Evolutionary conservation across 768 basidiomycete species (phyloP).

Genomic region (Lactarius quietus): DNA sequence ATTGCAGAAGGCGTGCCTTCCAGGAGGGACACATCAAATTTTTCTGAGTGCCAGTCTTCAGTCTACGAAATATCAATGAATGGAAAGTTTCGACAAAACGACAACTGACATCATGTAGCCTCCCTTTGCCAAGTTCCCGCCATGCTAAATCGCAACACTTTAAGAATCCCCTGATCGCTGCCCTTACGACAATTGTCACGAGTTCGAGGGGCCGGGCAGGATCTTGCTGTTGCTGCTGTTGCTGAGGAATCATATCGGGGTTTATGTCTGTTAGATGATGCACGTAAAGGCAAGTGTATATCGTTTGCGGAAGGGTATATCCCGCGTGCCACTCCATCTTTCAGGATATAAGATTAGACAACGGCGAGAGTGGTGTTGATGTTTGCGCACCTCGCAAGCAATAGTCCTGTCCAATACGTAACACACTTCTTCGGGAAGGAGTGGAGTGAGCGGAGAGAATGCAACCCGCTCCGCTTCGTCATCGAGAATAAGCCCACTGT

Average conservation of each 20-base stretch:
- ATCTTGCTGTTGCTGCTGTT: conserved; percentile 34
- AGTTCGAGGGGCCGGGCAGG: conserved; percentile 55
- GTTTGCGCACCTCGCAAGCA: conserved; percentile 65
- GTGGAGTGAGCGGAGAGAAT: conserved; percentile 60
- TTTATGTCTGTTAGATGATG: conserved; percentile 61
- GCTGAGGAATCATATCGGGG: conserved; percentile 44
- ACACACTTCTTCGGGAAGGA: conserved; percentile 79
- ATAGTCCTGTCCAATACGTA: conserved; percentile 82
- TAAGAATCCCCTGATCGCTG: conserved; percentile 62
- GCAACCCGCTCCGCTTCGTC: conserved; percentile 39
- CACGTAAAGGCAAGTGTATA: conserved; percentile 74
- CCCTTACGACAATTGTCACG: conserved; percentile 62
- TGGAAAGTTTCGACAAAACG: conserved; percentile 12
- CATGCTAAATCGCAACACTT: conserved; percentile 83
- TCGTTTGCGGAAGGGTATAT: conserved; percentile 79
- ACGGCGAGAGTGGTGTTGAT: conserved; percentile 13
- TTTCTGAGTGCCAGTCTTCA: conserved; percentile 90
- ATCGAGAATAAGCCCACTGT: conserved; percentile 61
- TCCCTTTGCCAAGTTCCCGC: conserved; percentile 74
- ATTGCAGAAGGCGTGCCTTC: conserved; percentile 57
- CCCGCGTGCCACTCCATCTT: conserved; percentile 90
- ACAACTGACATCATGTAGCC: conserved; percentile 64
- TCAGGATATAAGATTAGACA: conserved; percentile 19
- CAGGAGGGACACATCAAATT: conserved; percentile 73
- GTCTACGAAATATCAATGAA: conserved; percentile 42